Evolutionary conservation across 2,329 filamentous ascomycete species (phyloP), one percentile per base, ranked within the genome.

Genomic region (Alternaria arborescens): DNA sequence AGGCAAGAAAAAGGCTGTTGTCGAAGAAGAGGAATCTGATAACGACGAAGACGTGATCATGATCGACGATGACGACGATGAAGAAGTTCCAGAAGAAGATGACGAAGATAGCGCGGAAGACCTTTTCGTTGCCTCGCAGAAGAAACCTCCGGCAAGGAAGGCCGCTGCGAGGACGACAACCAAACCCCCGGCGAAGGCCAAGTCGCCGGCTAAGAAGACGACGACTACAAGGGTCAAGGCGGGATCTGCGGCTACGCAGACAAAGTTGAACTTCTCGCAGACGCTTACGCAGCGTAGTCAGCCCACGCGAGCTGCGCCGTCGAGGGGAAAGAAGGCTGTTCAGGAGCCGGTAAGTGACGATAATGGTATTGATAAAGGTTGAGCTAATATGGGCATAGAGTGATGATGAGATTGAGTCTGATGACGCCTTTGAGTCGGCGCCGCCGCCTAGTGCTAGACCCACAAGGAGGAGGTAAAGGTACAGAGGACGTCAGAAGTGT

Each of bases 11-110:
- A 73, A 74, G 42, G 73, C 36, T 11, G 8, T 76, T 18, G 73
- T 80, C 3, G 79, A 80, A 52, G 80, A 82, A 53, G 80, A 82
- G 11, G 77, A 76, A 5, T 80, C 83, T 0, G 71, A 78, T 1
- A 71, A 78, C 8, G 71, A 77, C 36, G 73, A 77, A 46, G 77
- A 80, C 51, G 75, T 78, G n/a, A 77, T 80, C 59, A 75, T 80
- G 67, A 77, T 83, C 24, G 81, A 82, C 34, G 81, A 83, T 28
- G 79, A 82, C 30, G 79, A 82, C 6, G 81, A 81, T 24, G 72
- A 82, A 22, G 72, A 83, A 24, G 46, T 50, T n/a, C 32, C 32
- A 32, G 46, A 48, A 38, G 46, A 38, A 4, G 46, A 50, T n/a
- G 46, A 48, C 22, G 46, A 50, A 22, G 84, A 85, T 16, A 84